Base-by-base conservation (phyloP, 2,329 filamentous ascomycete genomes). In the Penicillium sp. region DNA sequence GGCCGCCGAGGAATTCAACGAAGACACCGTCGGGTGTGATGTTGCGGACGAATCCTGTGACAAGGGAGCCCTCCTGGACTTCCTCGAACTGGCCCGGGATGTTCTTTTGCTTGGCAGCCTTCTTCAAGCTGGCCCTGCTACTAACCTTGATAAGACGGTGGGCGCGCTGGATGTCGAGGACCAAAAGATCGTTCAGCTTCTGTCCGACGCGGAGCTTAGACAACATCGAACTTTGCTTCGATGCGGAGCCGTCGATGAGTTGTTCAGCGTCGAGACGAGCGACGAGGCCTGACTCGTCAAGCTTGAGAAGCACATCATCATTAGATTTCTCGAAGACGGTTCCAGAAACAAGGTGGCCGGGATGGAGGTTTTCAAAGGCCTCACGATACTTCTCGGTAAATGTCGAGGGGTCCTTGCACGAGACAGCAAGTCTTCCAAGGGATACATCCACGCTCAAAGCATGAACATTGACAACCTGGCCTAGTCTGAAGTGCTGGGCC, bases 401-500 rank as follows among this genome's bases (percentile, higher is more conserved):
- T 0, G 85, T 85, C 26, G 87, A 85, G 9, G 90, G 89, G 64
- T 96, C 92, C 74, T 96, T 96, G 81, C 94, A 99, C 20, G 93
- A 96, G 5, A 99, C 89, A 37, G 90, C 85, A 62, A 99, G 83
- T 63, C 89, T 87, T 58, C 82, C 81, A 38, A 83, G 79, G 55
- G 88, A 85, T 1, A 86, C 78, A 64, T 96, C 86, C 48, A 97
- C 85, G 48, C 88, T 89, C 34, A 96, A 75, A n/a, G 95, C 86
- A 67, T 93, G 90, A 20, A 97, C 89, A 67, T 86, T 95, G 62
- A 99, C 88, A 2, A 96, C 93, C 72, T 99, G 94, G 0, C 94
- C 95, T 42, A 86, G 77, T 35, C 88, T 86, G 78, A 99, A 99
- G 74, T 97, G 92, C 68, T 95, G 87, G 44, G 84, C 85, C 5